Conservation (phyloP, 306 rosid species). For the Fagus crenata region DNA sequence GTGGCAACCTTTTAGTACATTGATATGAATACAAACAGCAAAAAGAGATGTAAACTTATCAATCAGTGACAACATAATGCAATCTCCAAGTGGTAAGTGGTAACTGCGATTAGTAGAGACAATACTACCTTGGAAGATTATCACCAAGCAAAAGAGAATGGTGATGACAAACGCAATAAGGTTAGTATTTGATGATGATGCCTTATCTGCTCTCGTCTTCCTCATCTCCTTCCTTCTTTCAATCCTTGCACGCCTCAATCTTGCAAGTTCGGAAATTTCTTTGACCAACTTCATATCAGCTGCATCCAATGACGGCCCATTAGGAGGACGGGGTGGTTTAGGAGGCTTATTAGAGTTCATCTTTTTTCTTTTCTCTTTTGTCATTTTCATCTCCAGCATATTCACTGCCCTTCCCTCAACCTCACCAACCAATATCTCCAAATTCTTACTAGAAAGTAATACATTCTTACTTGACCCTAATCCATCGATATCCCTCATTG, state of each 20-base stretch:
- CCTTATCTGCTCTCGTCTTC: slow-evolving; percentile 20
- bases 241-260: slow-evolving; percentile 28
- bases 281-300: slow-evolving; percentile 35
- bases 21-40: neutral
- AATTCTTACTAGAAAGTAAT: neutral
- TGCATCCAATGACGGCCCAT: slow-evolving; percentile 30
- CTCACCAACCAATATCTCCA: slow-evolving; percentile 16
- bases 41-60: neutral
- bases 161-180: slow-evolving; percentile 32
- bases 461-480: slow-evolving; percentile 14
- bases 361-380: slow-evolving; percentile 16
- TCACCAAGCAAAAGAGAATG: slow-evolving; percentile 31
- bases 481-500: slow-evolving; percentile 14
- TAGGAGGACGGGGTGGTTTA: slow-evolving; percentile 46
- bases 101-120: neutral
- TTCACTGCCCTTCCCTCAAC: slow-evolving; percentile 2
- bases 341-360: slow-evolving; percentile 29
- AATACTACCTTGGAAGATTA: slow-evolving; percentile 41
- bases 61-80: neutral
- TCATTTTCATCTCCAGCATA: slow-evolving; percentile 4
- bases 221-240: slow-evolving; percentile 16
- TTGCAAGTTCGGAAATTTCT: slow-evolving; percentile 29
- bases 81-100: neutral
- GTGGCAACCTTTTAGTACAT: neutral
- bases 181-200: slow-evolving; percentile 31